Conservation (phyloP, 2,329 filamentous ascomycete species). For the Arthrobotrys megalospora region DNA sequence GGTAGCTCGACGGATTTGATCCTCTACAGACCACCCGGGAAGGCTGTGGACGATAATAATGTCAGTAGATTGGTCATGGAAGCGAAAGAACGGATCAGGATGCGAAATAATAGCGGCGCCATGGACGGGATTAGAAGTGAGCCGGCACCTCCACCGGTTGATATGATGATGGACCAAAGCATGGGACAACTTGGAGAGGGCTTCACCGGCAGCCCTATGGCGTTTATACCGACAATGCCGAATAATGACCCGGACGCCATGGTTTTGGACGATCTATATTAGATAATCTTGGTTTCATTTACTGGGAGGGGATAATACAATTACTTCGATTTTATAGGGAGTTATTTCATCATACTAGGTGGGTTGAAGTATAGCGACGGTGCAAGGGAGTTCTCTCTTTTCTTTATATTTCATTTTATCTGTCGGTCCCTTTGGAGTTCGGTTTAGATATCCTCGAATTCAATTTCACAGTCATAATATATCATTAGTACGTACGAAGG, state of each 20-base stretch:
- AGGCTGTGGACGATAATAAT: constrained; percentile 81
- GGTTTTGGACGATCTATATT: constrained; percentile 73
- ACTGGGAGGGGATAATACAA: not conserved
- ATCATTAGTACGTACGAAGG: not conserved
- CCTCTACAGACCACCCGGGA: constrained; percentile 85
- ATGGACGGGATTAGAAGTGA: constrained; percentile 28
- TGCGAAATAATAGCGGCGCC: constrained; percentile 71
- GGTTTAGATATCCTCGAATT: not conserved
- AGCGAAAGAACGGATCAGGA: constrained; percentile 78
- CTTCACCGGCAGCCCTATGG: constrained; percentile 64
- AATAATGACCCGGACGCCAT: constrained; percentile 75
- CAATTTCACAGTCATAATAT: constrained; percentile 2
- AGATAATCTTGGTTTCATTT: not conserved
- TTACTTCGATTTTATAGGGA: constrained; percentile 7
- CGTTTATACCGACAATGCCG: constrained; percentile 32
- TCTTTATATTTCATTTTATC: not conserved
- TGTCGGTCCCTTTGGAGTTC: not conserved
- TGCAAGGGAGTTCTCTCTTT: constrained; percentile 10
- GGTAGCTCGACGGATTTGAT: constrained; percentile 72
- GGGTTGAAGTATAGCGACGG: constrained; percentile 7
- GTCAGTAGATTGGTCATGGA: constrained; percentile 89
- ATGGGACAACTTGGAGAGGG: constrained; percentile 56
- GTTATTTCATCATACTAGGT: not conserved
- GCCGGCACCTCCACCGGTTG: constrained; percentile 13
- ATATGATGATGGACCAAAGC: constrained; percentile 41